Base-by-base conservation (phyloP, 805 yeast genomes). In the Candida coquimbonensis region DNA sequence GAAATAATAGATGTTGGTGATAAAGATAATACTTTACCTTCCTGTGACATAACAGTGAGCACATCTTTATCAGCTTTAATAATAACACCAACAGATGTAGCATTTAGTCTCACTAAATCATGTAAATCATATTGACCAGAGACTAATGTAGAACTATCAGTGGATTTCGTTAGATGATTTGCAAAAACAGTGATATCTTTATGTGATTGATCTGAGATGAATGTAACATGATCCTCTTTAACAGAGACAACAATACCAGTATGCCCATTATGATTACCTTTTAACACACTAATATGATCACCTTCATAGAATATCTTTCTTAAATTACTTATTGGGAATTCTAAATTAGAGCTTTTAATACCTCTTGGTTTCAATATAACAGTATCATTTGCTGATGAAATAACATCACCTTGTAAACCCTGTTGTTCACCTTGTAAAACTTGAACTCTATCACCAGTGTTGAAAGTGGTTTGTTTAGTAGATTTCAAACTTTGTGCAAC, bases 381-480 rank as follows among this genome's bases (percentile, higher is more conserved):
- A 46, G 77, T 73, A 53, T 84, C 93, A 16, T 81, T 78, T 4
- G 80, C 73, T 2, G 89, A 78, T 25, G 84, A 74, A 9, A 78
- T 67, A 43, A 91, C 95, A 43, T 75, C 75, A 66, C 97, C 99
- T 44, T 77, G 75, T 49, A 95, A 78, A 49, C 91, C 95, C 39
- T 90, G 80, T 67, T 90, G 97, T 67, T 93, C 99, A 62, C 99
- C 99, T 52, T 81, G 80, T 43, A 86, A 74, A 41, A 93, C 86
- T 66, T 90, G 96, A 40, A 93, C 96, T 54, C 86, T 78, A 64
- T 93, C 99, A 54, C 96, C 97, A 7, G 95, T 87, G 64, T 88
- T 96, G 70, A 90, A 91, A 4, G 74, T 66, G 32, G 80, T 72
- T 27, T 75, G 67, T 21, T 77, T 71, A 2, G 79, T 70, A 51